Evolutionary conservation across 2,329 filamentous ascomycete species (phyloP).

Genomic region (Pyrenophora teres): DNA sequence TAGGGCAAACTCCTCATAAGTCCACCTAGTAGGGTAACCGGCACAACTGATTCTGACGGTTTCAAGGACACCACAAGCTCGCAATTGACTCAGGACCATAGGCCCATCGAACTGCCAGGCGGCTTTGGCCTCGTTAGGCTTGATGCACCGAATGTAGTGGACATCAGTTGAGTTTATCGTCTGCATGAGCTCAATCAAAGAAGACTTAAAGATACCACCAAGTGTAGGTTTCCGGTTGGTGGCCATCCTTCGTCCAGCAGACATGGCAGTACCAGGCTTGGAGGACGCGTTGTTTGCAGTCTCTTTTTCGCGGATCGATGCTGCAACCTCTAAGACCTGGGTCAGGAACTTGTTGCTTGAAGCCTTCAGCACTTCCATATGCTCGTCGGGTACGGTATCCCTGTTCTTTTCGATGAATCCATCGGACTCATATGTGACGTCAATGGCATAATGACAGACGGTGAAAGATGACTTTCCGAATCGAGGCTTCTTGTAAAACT

Average conservation of each 20-base stretch:
- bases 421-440: slow-evolving; percentile 98
- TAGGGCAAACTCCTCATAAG: slow-evolving; percentile 96
- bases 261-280: slow-evolving; percentile 67
- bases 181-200: slow-evolving; percentile 94
- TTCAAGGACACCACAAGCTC: slow-evolving; percentile 97
- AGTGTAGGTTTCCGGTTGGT: slow-evolving; percentile 96
- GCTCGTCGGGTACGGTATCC: slow-evolving; percentile 97
- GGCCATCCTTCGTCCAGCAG: slow-evolving; percentile 80
- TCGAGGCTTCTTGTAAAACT: slow-evolving; percentile 97
- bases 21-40: slow-evolving; percentile 97
- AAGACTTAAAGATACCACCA: slow-evolving; percentile 98
- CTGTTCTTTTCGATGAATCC: slow-evolving; percentile 99
- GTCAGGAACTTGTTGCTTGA: slow-evolving; percentile 85
- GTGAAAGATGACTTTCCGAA: slow-evolving; percentile 98
- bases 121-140: slow-evolving; percentile 95
- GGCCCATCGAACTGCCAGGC: slow-evolving; percentile 98
- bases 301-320: slow-evolving; percentile 89
- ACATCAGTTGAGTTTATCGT: slow-evolving; percentile 98
- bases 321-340: slow-evolving; percentile 82
- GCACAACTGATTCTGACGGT: slow-evolving; percentile 97
- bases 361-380: slow-evolving; percentile 87
- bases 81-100: slow-evolving; percentile 96
- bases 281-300: slow-evolving; percentile 65
- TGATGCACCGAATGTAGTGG: slow-evolving; percentile 98
- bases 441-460: slow-evolving; percentile 96